A percentile compares a stretch with the other conserved stretches of the same genome.
Evolutionary conservation across 345 rosid species (phyloP).

Genomic region (Trapa incisa): DNA sequence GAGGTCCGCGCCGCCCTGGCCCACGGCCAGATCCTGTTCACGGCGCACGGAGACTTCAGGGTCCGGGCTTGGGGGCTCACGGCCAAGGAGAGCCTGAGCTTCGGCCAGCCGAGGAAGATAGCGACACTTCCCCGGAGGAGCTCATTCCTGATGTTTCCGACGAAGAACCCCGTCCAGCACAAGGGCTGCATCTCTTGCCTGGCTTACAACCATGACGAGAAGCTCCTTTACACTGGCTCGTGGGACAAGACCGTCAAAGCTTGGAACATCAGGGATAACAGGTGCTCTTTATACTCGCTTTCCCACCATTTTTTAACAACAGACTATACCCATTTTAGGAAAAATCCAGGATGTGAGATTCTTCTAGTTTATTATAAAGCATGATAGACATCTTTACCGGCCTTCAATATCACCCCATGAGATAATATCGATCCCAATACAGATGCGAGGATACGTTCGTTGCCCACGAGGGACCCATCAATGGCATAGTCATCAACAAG

Average conservation of each 20-base stretch:
- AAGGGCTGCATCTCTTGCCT: constrained; percentile 15
- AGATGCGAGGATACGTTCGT: constrained; percentile 23
- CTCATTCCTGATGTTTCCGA: constrained; percentile 5
- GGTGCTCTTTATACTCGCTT: not conserved
- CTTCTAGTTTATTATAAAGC: too few species aligned
- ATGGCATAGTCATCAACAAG: constrained; percentile 10
- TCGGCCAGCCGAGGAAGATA: constrained; percentile 8
- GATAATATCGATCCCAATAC: too few species aligned
- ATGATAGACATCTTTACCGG: too few species aligned
- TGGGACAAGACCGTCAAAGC: constrained; percentile 82
- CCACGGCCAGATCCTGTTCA: constrained; percentile 10
- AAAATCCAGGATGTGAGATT: too few species aligned
- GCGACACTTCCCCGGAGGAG: constrained; percentile 7
- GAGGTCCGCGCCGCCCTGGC: constrained; percentile 11
- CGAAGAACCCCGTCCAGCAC: constrained; percentile 36
- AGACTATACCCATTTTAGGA: too few species aligned
- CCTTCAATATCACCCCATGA: too few species aligned
- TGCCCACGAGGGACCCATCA: constrained; percentile 25
- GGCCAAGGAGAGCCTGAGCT: not conserved
- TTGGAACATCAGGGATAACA: constrained; percentile 33
- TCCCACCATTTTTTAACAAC: too few species aligned
- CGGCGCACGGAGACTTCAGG: constrained; percentile 10
- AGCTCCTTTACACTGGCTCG: constrained; percentile 62
- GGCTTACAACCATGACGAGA: constrained; percentile 19
- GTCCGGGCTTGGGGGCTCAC: constrained; percentile 10